Base-by-base conservation (phyloP, 345 rosid species). In the Eutrema yunnanense region DNA sequence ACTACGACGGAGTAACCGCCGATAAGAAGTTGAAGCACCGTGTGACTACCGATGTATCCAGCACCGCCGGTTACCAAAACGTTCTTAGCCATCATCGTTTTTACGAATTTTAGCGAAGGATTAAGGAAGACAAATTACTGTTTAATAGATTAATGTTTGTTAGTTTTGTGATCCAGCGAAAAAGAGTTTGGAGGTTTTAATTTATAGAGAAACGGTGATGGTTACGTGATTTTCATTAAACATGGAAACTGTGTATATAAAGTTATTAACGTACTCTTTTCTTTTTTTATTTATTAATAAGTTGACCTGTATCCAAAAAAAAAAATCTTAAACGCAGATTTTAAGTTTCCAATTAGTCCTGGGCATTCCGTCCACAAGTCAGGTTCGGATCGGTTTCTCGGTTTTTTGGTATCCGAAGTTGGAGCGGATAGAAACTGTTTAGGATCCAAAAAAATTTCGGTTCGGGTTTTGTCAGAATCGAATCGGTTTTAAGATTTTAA, bases 11-110 rank as follows among this genome's bases (percentile, higher is more conserved):
- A 79, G 85, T 83, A 87, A 19, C 95, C 95, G 33, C 82, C 89
- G 16, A 52, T 50, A 2, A 94, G 88, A 27, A 94, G 73, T 82
- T 94, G 98, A 67, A 94, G 90, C 59, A 90, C 98, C 6, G 98
- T 94, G 84, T 94, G 98, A 70, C 88, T 90, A 2, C 98, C 97
- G 59, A 91, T 94, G 73, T 89, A 94, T 43, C 97, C 98, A 67
- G 98, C 97, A 19, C 98, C 97, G 1, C 98, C 98, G 60, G 92
- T 91, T 48, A 94, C 97, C 59, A 94, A 71, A 53, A 93, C 81
- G 77, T 27, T 85, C 67, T 51, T 76, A 46, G 80, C 71, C 92
- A 82, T 83, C 59, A 49, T 57, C 40, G 43, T 46, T 44, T 41
- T 44, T 40, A 37, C 30, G 38, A 64, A 19, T 5, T 26, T 36